Base-by-base conservation (phyloP, 2,329 filamentous ascomycete species). In the Microdochium bolleyi region DNA sequence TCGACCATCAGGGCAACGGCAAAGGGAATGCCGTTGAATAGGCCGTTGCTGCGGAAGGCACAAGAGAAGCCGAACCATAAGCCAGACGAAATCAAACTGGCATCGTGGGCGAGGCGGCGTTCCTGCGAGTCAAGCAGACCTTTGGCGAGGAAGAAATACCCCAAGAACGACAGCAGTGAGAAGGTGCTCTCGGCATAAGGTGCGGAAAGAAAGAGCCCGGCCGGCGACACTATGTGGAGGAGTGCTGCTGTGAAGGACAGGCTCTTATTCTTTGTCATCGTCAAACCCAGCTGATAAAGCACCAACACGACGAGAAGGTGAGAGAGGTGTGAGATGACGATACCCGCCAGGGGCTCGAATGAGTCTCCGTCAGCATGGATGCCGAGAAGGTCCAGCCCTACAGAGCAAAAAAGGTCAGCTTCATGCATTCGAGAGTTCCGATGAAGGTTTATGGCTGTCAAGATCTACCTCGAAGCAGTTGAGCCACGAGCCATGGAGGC, bases 141-240 rank as follows among this genome's bases (percentile, higher is more conserved):
- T 48, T 76, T 74, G 1, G 80, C 79, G 65, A 92, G 94, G 49
- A 87, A 66, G 27, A 88, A 76, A 61, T 84, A 84, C 1, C 90
- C 94, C 0, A 77, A 60, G 61, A 96, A 89, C 41, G 87, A 88
- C 32, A 96, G 73, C 22, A 88, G 74, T 0, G 92, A 84, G 67
- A 91, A 96, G 0, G 85, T 68, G 57, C 87, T 83, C 71, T 99
- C 94, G 10, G 83, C 79, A 67, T 94, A 95, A 0, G 92, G 90
- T 0, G 92, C 87, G 0, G 87, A 92, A 19, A 99, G 79, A 65
- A 99, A 97, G 2, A 96, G 70, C 1, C 92, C 92, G 0, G 88
- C 94, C 0, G 94, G 92, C 0, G 89, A 94, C 49, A 97, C 64
- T 52, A 95, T 79, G 67, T 97, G 90, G 49, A 97, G 73, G 16